Evolutionary conservation across 2,329 filamentous ascomycete genomes (phyloP).

Genomic region (Nemania sp.): DNA sequence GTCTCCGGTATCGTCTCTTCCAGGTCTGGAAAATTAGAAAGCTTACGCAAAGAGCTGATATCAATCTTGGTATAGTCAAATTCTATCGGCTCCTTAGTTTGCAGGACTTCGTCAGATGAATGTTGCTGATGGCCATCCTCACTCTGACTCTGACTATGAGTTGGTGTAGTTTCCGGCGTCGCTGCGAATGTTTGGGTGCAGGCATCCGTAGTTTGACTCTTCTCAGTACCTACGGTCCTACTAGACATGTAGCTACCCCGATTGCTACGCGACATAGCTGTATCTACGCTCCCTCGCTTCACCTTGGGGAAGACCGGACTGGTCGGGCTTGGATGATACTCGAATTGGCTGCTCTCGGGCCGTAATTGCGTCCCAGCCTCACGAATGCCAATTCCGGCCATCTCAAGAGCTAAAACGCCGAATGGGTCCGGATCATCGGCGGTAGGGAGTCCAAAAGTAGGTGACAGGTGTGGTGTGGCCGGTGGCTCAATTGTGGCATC

Average conservation of each 20-base stretch:
- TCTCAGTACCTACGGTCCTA: conserved; percentile 68
- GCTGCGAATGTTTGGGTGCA: conserved; percentile 71
- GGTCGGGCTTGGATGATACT: conserved; percentile 80
- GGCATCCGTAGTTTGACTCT: conserved; percentile 77
- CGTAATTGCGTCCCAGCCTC: conserved; percentile 85
- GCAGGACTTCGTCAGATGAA: conserved; percentile 57
- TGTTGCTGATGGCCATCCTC: conserved; percentile 62
- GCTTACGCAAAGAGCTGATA: conserved; percentile 60
- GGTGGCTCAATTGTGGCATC: conserved; percentile 72
- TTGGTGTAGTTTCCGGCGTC: conserved; percentile 65
- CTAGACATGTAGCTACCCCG: conserved; percentile 81
- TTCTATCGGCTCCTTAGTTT: conserved; percentile 60
- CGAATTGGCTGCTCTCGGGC: conserved; percentile 83
- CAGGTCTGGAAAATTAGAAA: conserved; percentile 57
- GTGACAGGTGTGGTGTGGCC: conserved; percentile 52
- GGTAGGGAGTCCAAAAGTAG: conserved; percentile 81
- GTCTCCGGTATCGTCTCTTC: conserved; percentile 48
- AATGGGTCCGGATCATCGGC: conserved; percentile 90
- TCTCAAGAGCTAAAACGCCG: conserved; percentile 89
- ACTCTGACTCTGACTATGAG: conserved; percentile 60
- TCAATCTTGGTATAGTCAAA: conserved; percentile 72
- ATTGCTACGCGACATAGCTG: conserved; percentile 69
- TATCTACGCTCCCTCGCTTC: conserved; percentile 77
- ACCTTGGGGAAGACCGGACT: conserved; percentile 75
- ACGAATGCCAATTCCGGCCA: conserved; percentile 87